Evolutionary conservation across 179 eudicot species (phyloP).

Genomic region (Gypsophila paniculata): DNA sequence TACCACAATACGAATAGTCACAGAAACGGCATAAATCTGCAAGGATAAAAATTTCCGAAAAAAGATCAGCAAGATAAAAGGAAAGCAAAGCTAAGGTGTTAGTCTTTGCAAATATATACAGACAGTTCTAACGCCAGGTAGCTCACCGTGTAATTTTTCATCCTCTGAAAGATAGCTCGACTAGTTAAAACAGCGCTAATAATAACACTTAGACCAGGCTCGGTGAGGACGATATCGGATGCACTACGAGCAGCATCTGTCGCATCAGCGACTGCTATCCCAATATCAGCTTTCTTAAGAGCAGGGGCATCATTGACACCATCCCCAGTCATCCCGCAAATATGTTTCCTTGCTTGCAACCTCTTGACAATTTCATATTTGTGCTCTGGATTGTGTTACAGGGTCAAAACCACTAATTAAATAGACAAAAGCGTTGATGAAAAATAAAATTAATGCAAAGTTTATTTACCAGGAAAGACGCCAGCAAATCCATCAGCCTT

Average conservation of each 20-base stretch:
- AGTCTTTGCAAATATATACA: not conserved
- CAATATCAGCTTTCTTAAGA: slow-evolving; percentile 94
- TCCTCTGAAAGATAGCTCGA: slow-evolving; percentile 86
- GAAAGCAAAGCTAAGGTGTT: not conserved
- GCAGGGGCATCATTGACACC: slow-evolving; percentile 99
- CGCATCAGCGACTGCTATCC: slow-evolving; percentile 98
- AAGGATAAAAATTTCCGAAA: not conserved
- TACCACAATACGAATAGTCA: slow-evolving; percentile 96
- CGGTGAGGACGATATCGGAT: slow-evolving; percentile 92
- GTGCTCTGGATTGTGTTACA: slow-evolving; percentile 56
- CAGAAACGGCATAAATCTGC: slow-evolving; percentile 94
- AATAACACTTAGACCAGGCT: slow-evolving; percentile 91
- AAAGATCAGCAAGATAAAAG: not conserved
- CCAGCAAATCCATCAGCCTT: slow-evolving; percentile 98
- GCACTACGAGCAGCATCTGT: slow-evolving; percentile 99
- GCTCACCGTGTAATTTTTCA: slow-evolving; percentile 88
- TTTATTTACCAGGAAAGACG: slow-evolving; percentile 77
- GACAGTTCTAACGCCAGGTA: not conserved
- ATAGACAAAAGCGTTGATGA: not conserved
- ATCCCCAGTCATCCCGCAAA: slow-evolving; percentile 99
- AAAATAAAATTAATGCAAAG: not conserved
- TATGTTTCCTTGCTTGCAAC: slow-evolving; percentile 93
- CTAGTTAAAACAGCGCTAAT: slow-evolving; percentile 93
- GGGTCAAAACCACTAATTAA: slow-evolving; percentile 12
- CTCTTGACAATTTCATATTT: slow-evolving; percentile 91